Evolutionary conservation across 768 basidiomycete species (phyloP).

Genomic region (Mrakia frigida): DNA sequence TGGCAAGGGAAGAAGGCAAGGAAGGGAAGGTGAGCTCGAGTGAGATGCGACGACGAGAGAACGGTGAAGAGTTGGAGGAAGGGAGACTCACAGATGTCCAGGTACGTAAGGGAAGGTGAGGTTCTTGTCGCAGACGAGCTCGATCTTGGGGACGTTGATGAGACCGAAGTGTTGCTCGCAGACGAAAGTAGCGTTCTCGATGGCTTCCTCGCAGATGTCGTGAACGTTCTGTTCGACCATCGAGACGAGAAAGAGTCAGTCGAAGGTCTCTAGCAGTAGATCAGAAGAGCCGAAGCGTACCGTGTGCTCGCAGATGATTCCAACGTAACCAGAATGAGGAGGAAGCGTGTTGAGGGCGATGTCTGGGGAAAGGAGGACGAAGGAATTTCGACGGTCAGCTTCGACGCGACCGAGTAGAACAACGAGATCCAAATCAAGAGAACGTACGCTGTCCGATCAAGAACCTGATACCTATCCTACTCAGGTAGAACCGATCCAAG

Average conservation of each 20-base stretch:
- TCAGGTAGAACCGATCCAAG: conserved; percentile 96
- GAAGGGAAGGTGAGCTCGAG: neutral
- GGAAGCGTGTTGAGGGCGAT: conserved; percentile 90
- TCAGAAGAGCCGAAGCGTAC: conserved; percentile 49
- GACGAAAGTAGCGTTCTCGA: conserved; percentile 79
- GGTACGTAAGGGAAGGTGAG: conserved; percentile 92
- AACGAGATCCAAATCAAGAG: neutral
- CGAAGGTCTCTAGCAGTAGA: neutral
- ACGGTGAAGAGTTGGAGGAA: conserved; percentile 70
- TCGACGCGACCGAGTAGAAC: conserved; percentile 10
- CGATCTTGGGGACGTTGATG: conserved; percentile 92
- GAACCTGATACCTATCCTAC: conserved; percentile 87
- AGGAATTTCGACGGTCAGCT: neutral
- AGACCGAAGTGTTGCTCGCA: conserved; percentile 93
- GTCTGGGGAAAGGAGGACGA: conserved; percentile 52
- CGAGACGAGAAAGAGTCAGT: neutral
- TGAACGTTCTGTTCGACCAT: conserved; percentile 66
- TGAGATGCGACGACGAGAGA: neutral
- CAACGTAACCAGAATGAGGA: conserved; percentile 82
- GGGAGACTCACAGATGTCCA: conserved; percentile 61
- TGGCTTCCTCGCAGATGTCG: conserved; percentile 96
- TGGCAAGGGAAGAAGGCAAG: neutral
- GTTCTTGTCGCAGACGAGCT: conserved; percentile 84
- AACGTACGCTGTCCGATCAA: conserved; percentile 87
- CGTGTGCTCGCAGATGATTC: conserved; percentile 91